Conservation (phyloP, 352 stramenopile species). For the Blastocystis sp. region DNA sequence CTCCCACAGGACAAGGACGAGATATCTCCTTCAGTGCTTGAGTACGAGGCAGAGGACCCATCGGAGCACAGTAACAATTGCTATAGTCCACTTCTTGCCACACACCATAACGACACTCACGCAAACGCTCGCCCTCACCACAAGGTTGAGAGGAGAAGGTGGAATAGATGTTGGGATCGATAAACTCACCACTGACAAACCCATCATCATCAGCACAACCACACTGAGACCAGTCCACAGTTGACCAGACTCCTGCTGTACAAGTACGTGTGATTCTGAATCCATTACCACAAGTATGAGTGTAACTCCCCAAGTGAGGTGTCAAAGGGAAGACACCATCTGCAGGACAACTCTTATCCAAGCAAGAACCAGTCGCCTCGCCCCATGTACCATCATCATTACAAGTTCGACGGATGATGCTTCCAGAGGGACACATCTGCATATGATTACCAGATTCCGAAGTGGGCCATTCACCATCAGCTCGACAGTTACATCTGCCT, state of each 20-base stretch:
- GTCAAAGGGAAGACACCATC: background rate
- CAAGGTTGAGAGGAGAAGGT: background rate
- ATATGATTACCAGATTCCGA: background rate
- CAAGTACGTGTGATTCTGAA: background rate
- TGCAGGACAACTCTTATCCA: background rate
- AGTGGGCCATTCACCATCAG: background rate
- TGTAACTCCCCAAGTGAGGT: background rate
- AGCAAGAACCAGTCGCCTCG: background rate
- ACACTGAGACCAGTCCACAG: constrained; percentile 12
- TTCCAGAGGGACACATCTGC: background rate
- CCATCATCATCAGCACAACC: constrained; percentile 18
- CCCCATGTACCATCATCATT: background rate
- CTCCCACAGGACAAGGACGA: background rate
- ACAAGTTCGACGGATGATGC: background rate
- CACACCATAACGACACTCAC: background rate
- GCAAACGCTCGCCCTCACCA: background rate
- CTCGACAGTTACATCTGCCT: background rate
- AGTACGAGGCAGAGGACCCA: background rate
- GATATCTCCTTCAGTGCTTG: background rate
- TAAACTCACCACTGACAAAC: background rate
- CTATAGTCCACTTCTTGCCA: constrained; percentile 11
- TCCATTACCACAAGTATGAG: constrained; percentile 5
- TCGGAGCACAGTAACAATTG: background rate
- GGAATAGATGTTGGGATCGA: background rate
- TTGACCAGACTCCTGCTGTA: background rate